These are phyloP conservation scores for Excoecaria cochinchinensis DNA, from an alignment of 345 rosid species.

Conservation along the genomic window DNA sequence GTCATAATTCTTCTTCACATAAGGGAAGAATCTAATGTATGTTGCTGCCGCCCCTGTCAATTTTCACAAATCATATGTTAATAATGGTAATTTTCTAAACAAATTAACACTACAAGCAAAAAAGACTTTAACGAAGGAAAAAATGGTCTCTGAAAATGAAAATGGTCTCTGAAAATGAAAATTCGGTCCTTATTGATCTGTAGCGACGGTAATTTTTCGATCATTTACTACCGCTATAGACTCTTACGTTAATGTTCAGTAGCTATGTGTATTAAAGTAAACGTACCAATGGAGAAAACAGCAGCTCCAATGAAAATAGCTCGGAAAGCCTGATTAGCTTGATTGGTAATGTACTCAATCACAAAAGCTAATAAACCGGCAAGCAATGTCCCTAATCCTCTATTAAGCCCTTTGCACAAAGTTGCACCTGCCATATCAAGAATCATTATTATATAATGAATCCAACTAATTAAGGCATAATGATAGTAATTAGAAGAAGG, in stretches of 20 bases:
- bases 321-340: slow-evolving; percentile 48
- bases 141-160: too few species aligned
- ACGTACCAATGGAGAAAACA: slow-evolving; percentile 62
- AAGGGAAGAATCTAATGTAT: slow-evolving; percentile 72
- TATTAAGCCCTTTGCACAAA: slow-evolving; percentile 74
- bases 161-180: too few species aligned
- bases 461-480: neutral
- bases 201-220: too few species aligned
- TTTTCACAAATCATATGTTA: neutral
- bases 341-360: slow-evolving; percentile 56
- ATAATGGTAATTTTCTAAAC: too few species aligned
- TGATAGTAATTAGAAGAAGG: neutral
- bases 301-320: slow-evolving; percentile 75
- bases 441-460: too few species aligned
- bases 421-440: slow-evolving; percentile 56
- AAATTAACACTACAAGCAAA: too few species aligned
- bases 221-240: too few species aligned
- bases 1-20: slow-evolving; percentile 82
- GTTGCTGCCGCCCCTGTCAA: slow-evolving; percentile 66
- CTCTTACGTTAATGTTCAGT: too few species aligned
- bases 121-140: too few species aligned
- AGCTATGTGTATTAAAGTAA: neutral
- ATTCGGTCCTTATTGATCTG: too few species aligned
- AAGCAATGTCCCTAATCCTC: slow-evolving; percentile 70
- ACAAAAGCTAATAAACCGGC: slow-evolving; percentile 74